These are phyloP conservation scores for Pyrus betulifolia DNA, from an alignment of 306 rosid genomes.

Conservation along the genomic window DNA sequence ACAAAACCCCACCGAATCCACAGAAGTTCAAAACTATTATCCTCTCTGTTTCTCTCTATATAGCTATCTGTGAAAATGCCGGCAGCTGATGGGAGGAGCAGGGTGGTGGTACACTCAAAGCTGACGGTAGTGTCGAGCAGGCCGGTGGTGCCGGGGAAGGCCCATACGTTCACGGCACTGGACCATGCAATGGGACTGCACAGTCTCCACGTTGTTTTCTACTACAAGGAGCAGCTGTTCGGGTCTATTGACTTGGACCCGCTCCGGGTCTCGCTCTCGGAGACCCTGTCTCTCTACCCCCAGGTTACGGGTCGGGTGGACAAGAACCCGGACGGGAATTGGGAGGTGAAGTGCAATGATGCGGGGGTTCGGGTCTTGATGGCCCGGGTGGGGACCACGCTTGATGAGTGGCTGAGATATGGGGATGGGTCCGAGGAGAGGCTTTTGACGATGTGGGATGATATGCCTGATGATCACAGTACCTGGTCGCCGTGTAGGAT, in stretches of 20 bases:
- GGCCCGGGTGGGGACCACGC: slow-evolving; percentile 46
- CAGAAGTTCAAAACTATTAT: not conserved
- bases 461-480: slow-evolving; percentile 42
- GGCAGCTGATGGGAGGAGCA: not conserved
- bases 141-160: slow-evolving; percentile 24
- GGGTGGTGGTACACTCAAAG: slow-evolving; percentile 29
- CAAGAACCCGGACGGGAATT: slow-evolving; percentile 28
- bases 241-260: slow-evolving; percentile 46
- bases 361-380: slow-evolving; percentile 50
- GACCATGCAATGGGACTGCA: slow-evolving; percentile 56
- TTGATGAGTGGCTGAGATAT: slow-evolving; percentile 53
- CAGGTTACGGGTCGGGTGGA: slow-evolving; percentile 51
- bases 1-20: too few relatives aligned
- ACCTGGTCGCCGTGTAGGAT: slow-evolving; percentile 57
- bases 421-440: slow-evolving; percentile 34
- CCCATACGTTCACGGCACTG: slow-evolving; percentile 22
- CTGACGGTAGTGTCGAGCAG: slow-evolving; percentile 61
- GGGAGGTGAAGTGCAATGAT: slow-evolving; percentile 54
- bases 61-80: not conserved
- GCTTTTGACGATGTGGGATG: slow-evolving; percentile 42
- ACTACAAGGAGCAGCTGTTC: slow-evolving; percentile 37
- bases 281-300: slow-evolving; percentile 42
- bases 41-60: not conserved
- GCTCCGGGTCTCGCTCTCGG: slow-evolving; percentile 32
- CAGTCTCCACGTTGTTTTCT: slow-evolving; percentile 37